Conservation (phyloP, 805 yeast species). For the Sugiyamaella valdiviana region DNA sequence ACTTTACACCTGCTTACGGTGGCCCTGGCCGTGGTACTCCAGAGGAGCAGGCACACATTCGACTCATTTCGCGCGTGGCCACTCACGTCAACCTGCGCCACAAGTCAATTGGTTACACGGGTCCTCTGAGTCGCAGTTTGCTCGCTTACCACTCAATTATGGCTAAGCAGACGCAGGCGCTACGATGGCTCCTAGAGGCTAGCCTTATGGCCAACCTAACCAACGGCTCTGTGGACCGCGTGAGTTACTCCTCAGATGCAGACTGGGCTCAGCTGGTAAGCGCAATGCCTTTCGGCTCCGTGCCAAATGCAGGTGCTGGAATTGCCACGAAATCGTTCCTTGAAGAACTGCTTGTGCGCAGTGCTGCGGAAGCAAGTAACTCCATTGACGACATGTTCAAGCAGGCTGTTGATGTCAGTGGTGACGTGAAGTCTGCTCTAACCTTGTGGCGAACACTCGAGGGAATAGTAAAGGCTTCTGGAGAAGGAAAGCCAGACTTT, state of each 20-base stretch:
- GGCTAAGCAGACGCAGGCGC: slow-evolving; percentile 43
- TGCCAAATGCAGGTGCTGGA: slow-evolving; percentile 61
- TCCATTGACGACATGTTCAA: slow-evolving; percentile 23
- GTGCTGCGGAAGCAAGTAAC: slow-evolving; percentile 9
- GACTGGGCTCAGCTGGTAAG: slow-evolving; percentile 56
- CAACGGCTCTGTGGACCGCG: slow-evolving; percentile 3
- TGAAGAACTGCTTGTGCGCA: slow-evolving; percentile 29
- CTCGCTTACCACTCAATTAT: slow-evolving; percentile 62
- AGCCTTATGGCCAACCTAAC: slow-evolving; percentile 44
- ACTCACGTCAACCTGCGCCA: slow-evolving; percentile 44
- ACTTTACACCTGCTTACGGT: slow-evolving; percentile 34
- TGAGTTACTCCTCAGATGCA: slow-evolving; percentile 8
- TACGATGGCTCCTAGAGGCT: slow-evolving; percentile 52
- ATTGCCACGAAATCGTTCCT: slow-evolving; percentile 51
- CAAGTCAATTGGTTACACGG: slow-evolving; percentile 51
- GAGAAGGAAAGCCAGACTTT: not conserved
- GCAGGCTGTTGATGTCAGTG: slow-evolving; percentile 23
- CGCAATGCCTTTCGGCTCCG: slow-evolving; percentile 55
- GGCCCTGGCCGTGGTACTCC: slow-evolving; percentile 34
- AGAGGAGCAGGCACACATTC: slow-evolving; percentile 32
- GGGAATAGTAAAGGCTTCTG: slow-evolving; percentile 19
- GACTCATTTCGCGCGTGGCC: slow-evolving; percentile 45
- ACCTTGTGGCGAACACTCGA: slow-evolving; percentile 26
- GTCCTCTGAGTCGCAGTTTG: slow-evolving; percentile 64
- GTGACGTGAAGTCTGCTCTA: slow-evolving; percentile 24